Evolutionary conservation across 78 protist species (phyloP).

Genomic region (Dictyostelium brefeldianum): DNA sequence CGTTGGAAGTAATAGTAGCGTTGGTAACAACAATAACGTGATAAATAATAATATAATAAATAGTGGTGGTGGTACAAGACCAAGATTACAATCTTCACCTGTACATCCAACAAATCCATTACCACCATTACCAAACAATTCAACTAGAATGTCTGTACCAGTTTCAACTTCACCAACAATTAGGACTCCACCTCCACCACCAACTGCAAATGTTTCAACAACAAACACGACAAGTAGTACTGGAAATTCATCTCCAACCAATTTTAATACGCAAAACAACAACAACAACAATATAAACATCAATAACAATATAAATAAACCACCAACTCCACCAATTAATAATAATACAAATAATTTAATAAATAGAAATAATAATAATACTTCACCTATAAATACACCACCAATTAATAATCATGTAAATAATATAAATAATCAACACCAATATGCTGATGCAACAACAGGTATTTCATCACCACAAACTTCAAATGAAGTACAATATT

Average conservation of each 20-base stretch:
- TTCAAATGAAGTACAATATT: not conserved
- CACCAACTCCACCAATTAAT: slow-evolving; percentile 7
- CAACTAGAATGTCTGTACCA: slow-evolving; percentile 41
- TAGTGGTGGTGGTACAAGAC: slow-evolving; percentile 23
- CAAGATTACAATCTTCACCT: slow-evolving; percentile 56
- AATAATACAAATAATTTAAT: not conserved
- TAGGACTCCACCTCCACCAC: slow-evolving; percentile 49
- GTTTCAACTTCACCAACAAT: slow-evolving; percentile 8
- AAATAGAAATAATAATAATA: not conserved
- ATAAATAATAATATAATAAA: slow-evolving; percentile 1
- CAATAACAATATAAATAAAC: slow-evolving; percentile 3
- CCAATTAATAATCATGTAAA: not conserved
- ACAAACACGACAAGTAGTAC: not conserved
- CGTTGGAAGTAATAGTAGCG: not conserved
- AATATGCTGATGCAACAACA: not conserved
- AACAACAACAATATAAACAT: not conserved
- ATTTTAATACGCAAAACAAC: not conserved
- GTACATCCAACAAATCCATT: slow-evolving; percentile 63
- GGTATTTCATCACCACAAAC: slow-evolving; percentile 9
- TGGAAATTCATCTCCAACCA: not conserved
- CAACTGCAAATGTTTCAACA: not conserved
- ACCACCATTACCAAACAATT: slow-evolving; percentile 46
- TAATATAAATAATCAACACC: not conserved
- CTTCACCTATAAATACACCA: slow-evolving; percentile 9
- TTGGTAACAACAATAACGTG: not conserved